Conservation (phyloP, 2,329 filamentous ascomycete genomes). For the Pleomassaria siparia region DNA sequence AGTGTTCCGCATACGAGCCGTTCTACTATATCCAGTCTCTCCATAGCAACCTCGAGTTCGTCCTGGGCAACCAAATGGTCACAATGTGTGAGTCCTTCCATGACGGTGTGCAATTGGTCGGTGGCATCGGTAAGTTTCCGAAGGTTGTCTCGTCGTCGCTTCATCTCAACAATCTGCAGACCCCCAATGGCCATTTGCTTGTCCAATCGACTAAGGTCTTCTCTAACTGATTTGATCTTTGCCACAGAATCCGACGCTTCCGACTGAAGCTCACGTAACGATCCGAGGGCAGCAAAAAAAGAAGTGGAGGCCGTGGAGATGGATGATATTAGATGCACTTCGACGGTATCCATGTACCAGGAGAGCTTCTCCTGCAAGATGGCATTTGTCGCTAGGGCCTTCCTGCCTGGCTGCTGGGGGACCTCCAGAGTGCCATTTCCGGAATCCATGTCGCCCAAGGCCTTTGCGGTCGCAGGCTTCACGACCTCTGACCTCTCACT, state of each 20-base stretch:
- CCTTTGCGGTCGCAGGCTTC: constrained; percentile 55
- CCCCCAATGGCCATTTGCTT: constrained; percentile 84
- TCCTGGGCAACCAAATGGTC: constrained; percentile 81
- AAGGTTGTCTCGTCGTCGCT: constrained; percentile 80
- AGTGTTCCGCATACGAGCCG: constrained; percentile 74
- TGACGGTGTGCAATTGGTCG: constrained; percentile 76
- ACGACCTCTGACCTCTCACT: constrained; percentile 97
- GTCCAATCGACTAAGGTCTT: constrained; percentile 79
- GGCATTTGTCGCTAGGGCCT: constrained; percentile 90
- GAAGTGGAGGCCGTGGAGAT: constrained; percentile 95
- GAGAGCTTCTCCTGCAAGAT: constrained; percentile 97
- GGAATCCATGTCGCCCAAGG: constrained; percentile 55
- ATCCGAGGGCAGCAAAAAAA: constrained; percentile 92
- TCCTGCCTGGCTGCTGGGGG: constrained; percentile 63
- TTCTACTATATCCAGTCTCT: constrained; percentile 76
- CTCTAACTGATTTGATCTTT: constrained; percentile 77
- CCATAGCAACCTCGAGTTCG: constrained; percentile 78
- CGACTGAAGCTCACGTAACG: constrained; percentile 83
- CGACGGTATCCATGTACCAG: constrained; percentile 99
- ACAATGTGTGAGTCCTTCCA: constrained; percentile 72
- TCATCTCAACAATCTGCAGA: constrained; percentile 80
- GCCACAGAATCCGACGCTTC: constrained; percentile 90
- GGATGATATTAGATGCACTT: constrained; percentile 93
- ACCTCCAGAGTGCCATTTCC: constrained; percentile 61
- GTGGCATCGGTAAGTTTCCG: constrained; percentile 80